Base-by-base conservation (phyloP, 176 grass and related monocot species). In the Oryza punctata region DNA sequence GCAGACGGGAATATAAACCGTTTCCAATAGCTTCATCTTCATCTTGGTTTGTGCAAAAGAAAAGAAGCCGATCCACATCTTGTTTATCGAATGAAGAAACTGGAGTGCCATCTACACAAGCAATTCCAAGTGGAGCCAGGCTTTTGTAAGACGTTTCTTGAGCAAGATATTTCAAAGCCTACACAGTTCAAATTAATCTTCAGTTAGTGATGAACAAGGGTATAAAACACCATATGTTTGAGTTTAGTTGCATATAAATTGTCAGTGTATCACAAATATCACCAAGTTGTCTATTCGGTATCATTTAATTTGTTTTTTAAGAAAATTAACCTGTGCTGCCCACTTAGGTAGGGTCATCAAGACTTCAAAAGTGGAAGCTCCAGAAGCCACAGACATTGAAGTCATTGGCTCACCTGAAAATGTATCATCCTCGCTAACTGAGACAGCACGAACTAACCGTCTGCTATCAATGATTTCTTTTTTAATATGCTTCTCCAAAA, bases 391-490 rank as follows among this genome's bases (percentile, higher is more conserved):
- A 44, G 75, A 90, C 74, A 95, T 57, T 27, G 90, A 95, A 66
- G 52, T 21, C 40, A 92, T 81, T 49, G 90, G 88, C 25, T 82
- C 81, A 25, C 18, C 73, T 12, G 54, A 80, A 78, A 61, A 70
- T 67, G 63, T 80, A 14, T 23, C 78, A 63, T 79, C 66, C 40
- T 86, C 33, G 25, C 18, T 69, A 83, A 63, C 88, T 59, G 67
- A 70, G 47, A 90, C 9, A 75, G 85, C 78, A 57, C 54, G 88
- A 84, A 92, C 85, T 41, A 88, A 76, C 77, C 75, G 93, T 44
- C 67, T 86, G 41, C 92, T 90, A 76, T 92, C 90, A 70, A 95
- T 95, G 38, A 95, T 85, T 75, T 95, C 85, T 80, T 84, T 88
- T 68, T 92, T 92, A 75, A 95, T 95, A 75, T 81, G 76, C 44